These are phyloP conservation scores for Beta vulgaris DNA, from an alignment of 148 eudicot genomes.

Conservation along the genomic window DNA sequence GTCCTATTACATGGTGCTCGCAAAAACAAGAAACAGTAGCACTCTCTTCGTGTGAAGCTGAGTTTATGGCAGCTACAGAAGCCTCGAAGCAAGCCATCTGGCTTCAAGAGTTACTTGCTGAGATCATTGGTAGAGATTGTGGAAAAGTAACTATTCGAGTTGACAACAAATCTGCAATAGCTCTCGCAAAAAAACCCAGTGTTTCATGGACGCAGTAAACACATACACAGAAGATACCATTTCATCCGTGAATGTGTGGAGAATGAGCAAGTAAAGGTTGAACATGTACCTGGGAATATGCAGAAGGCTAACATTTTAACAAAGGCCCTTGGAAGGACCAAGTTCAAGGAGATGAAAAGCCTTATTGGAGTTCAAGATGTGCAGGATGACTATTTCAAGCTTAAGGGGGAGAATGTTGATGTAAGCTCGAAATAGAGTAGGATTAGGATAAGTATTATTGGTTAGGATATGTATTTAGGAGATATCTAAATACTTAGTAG, in stretches of 20 bases:
- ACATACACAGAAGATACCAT: slow-evolving; percentile 5
- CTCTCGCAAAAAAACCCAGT: not conserved
- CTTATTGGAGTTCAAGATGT: slow-evolving; percentile 15
- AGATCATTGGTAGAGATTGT: not conserved
- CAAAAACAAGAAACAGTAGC: slow-evolving; percentile 15
- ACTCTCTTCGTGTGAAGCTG: slow-evolving; percentile 7
- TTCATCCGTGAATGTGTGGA: slow-evolving; percentile 1
- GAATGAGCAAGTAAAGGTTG: not conserved
- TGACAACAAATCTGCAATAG: slow-evolving; percentile 3
- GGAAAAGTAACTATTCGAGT: not conserved
- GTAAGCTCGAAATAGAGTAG: too few species aligned
- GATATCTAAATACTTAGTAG: too few species aligned
- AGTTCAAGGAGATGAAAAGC: not conserved
- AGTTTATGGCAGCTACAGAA: too few species aligned
- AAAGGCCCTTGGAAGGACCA: not conserved
- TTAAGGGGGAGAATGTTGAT: too few species aligned
- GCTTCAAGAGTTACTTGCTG: not conserved
- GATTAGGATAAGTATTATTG: too few species aligned
- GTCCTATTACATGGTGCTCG: slow-evolving; percentile 3
- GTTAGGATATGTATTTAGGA: too few species aligned
- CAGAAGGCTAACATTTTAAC: slow-evolving; percentile 6
- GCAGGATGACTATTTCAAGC: too few species aligned
- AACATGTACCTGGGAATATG: not conserved
- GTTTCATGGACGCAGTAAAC: not conserved
- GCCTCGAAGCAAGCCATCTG: not conserved